phyloP scores from a whole-genome alignment of 2,329 filamentous ascomycete genomes.

The Shiraia sp. region DNA sequence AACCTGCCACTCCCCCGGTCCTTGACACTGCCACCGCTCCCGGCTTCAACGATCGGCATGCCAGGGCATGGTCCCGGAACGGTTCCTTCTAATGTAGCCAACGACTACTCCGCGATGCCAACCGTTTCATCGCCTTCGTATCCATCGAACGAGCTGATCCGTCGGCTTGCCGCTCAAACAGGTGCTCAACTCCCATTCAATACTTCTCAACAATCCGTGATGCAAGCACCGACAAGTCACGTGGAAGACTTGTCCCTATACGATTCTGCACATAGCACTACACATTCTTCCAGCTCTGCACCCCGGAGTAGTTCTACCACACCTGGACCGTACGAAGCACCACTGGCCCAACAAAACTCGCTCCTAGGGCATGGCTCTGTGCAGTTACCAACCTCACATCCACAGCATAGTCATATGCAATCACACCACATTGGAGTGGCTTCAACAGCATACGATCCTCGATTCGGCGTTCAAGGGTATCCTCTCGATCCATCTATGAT shows the following conservation, averaged over 20 bases:
- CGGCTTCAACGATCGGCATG: conserved; percentile 33
- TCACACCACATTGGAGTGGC: conserved; percentile 37
- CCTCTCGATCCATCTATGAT: conserved; percentile 42
- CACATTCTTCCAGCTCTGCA: conserved; percentile 38
- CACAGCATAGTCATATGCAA: conserved; percentile 34
- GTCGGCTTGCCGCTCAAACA: conserved; percentile 41
- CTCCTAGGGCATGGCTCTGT: conserved; percentile 26
- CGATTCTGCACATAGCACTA: conserved; percentile 35
- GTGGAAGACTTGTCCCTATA: conserved; percentile 43
- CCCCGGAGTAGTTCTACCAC: conserved; percentile 39
- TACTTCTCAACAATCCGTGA: conserved; percentile 35
- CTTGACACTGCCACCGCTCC: conserved; percentile 32
- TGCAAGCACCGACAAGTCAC: conserved; percentile 34
- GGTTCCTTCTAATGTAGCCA: conserved; percentile 34
- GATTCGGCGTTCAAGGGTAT: conserved; percentile 37
- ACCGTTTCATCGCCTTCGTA: conserved; percentile 34
- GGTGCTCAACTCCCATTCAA: conserved; percentile 41
- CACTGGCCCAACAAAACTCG: conserved; percentile 29
- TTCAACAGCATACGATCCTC: conserved; percentile 36
- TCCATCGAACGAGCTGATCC: conserved; percentile 39
- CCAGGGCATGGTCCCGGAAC: conserved; percentile 26
- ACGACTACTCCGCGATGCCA: conserved; percentile 33
- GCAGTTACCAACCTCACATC: conserved; percentile 30
- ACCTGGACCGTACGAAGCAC: conserved; percentile 38
- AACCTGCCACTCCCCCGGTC: conserved; percentile 44